Percentiles rank a stretch among this genome's conserved stretches.
These are phyloP conservation scores for Xanthoceras sorbifolium DNA, from an alignment of 345 rosid genomes.

Conservation along the genomic window DNA sequence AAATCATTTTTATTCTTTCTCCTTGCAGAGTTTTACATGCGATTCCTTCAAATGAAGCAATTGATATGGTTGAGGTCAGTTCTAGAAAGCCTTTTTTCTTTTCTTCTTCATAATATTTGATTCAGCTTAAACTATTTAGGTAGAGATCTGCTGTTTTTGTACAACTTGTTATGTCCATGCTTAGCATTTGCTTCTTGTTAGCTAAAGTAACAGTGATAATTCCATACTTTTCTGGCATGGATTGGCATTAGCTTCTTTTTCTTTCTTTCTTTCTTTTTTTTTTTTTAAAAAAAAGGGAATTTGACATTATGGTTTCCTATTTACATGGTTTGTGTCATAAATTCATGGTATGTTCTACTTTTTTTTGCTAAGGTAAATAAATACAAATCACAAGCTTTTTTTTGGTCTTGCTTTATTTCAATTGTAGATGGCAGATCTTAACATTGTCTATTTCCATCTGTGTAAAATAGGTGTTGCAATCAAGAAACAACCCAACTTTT, in stretches of 20 bases:
- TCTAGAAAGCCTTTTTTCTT: background rate
- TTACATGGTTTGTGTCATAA: background rate
- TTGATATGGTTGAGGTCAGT: slow-evolving; percentile 80
- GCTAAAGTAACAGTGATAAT: background rate
- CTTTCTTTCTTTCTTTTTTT: background rate
- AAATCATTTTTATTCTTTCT: background rate
- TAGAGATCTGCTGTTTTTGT: background rate
- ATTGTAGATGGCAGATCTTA: slow-evolving; percentile 19
- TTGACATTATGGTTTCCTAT: background rate
- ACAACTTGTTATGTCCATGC: background rate
- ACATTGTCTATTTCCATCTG: slow-evolving; percentile 20
- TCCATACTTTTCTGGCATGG: background rate
- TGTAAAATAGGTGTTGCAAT: slow-evolving; percentile 62
- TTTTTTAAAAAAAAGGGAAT: too few species aligned
- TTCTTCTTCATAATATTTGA: background rate
- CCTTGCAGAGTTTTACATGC: slow-evolving; percentile 76
- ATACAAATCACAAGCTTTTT: background rate
- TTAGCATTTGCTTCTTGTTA: background rate
- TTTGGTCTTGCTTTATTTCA: background rate
- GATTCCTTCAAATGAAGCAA: slow-evolving; percentile 89
- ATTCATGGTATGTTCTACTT: background rate
- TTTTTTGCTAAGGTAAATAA: background rate
- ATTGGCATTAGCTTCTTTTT: background rate
- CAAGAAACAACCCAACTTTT: slow-evolving; percentile 68
- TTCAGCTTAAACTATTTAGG: background rate